Evolutionary conservation across 495 filamentous ascomycete genomes (phyloP), one percentile per base, ranked within the genome.

Genomic region (Filosporella fistucella): DNA sequence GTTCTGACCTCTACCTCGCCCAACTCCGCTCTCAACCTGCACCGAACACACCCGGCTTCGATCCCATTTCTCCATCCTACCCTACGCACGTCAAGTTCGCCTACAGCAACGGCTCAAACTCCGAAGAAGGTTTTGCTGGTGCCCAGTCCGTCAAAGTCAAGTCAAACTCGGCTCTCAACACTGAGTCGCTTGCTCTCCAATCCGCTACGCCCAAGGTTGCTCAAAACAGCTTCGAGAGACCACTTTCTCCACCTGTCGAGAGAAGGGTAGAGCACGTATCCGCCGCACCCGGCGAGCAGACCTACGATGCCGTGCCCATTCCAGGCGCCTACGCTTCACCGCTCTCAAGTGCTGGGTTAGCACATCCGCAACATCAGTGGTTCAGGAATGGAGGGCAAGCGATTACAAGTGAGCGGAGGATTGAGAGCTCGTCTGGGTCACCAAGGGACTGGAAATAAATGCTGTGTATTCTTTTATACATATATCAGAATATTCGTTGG

Each of bases 1-100:
- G 93, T 48, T 88, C 83, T 55, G 90, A 96, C 61, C 75, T 98
- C 47, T 97, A 96, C 73, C 88, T 97, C 44, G 93, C 91, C 36
- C 93, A 97, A 60, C 81, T 97, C 6, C 89, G 87, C 54, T 74
- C 83, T 8, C 89, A 97, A 67, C 94, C 91, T 17, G 90, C 89
- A 10, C 91, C 91, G 41, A 96, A 97, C 71, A 95, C 91, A 1
- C 90, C 91, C 14, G 88, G 89, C 58, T 88, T 94, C 68, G 80
- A 78, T 5, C 82, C 85, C 47, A 72, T 77, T 59, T 77, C 74
- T 6, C 75, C 75, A 24, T 65, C 72, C 20, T 78, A 72, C 64
- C 73, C 66, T 14, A 68, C 67, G 37, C 72, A 73, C 59, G 69
- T 70, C 14, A 66, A 73, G 50, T 77, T 69, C 16, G 76, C 68